phyloP scores from a whole-genome alignment of 495 filamentous ascomycete genomes.

The Lindgomyces ingoldianus region DNA sequence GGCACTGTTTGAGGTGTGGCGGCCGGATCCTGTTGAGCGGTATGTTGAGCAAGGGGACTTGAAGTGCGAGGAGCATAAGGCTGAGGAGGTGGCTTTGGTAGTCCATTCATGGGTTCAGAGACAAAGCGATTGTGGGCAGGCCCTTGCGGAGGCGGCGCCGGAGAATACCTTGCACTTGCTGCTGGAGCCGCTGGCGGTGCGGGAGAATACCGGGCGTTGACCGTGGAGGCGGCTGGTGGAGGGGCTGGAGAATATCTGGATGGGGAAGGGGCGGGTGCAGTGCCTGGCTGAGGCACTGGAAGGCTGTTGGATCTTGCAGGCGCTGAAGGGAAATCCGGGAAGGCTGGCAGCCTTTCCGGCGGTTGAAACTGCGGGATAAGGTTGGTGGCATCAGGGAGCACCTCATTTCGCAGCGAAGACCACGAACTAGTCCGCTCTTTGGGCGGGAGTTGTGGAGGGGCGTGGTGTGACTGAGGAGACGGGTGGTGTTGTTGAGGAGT shows the following conservation, averaged over 20 bases:
- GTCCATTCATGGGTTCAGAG: conserved; percentile 36
- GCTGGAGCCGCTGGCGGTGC: conserved; percentile 11
- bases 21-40: conserved; percentile 46
- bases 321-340: conserved; percentile 50
- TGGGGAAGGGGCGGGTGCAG: conserved; percentile 14
- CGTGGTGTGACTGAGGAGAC: conserved; percentile 36
- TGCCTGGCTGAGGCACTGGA: conserved; percentile 34
- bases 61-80: conserved; percentile 82
- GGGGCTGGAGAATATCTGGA: conserved; percentile 20
- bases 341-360: conserved; percentile 52
- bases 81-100: conserved; percentile 50
- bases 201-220: conserved; percentile 30
- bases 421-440: conserved; percentile 35
- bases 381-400: conserved; percentile 40
- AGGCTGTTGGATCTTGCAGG: conserved; percentile 31
- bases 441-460: conserved; percentile 28
- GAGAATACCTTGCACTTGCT: conserved; percentile 30
- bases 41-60: conserved; percentile 74
- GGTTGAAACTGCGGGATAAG: conserved; percentile 56
- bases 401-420: conserved; percentile 38
- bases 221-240: not conserved
- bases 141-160: conserved; percentile 45
- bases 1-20: conserved; percentile 32
- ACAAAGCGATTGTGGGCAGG: conserved; percentile 35
- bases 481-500: conserved; percentile 48